Base-by-base conservation (phyloP, 768 basidiomycete species). In the Tubosaeta sp. region DNA sequence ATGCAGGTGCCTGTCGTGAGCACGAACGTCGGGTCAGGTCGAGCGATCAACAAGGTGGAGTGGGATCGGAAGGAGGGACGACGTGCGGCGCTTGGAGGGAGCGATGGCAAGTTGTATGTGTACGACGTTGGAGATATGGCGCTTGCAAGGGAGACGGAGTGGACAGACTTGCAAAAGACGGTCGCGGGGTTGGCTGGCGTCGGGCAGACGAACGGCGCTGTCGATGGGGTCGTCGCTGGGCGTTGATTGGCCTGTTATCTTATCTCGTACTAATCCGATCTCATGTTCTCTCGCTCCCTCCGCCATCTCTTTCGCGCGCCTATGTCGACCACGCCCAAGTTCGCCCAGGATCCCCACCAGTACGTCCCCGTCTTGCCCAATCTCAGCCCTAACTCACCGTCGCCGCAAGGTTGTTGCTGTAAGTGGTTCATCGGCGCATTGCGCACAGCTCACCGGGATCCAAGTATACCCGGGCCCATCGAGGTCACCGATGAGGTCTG, bases 51-150 rank as follows among this genome's bases (percentile, higher is more conserved):
- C 76, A 98, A 97, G 71, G 67, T 98, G 24, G 81, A 89, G 60
- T 99, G 94, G 94, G 96, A 99, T 63, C 76, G 81, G 47, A 90
- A 94, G 62, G 92, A 97, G 48, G 94, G 94, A 0, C 82, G 91
- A 31, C 83, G 94, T 22, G 93, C 82, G 2, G 95, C 89, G 1
- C 68, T 98, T 25, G 96, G 95, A 27, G 89, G 90, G 4, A 90
- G 90, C 57, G 95, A 98, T 56, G 96, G 96, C 13, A 83, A 80
- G 56, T 71, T 99, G 52, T 95, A 96, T 69, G 79, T 99, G 31
- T 98, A 95, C 65, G 95, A 97, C 64, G 83, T 98, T 55, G 92
- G 94, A 11, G 94, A 97, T 61, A 83, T 90, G 77, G 87, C 83
- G 1, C 76, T 89, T 21, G 90, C 94, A 1, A 73, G 90, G 51